Conservation (phyloP, 768 basidiomycete genomes). For the Leucocoprinus birnbaumii region DNA sequence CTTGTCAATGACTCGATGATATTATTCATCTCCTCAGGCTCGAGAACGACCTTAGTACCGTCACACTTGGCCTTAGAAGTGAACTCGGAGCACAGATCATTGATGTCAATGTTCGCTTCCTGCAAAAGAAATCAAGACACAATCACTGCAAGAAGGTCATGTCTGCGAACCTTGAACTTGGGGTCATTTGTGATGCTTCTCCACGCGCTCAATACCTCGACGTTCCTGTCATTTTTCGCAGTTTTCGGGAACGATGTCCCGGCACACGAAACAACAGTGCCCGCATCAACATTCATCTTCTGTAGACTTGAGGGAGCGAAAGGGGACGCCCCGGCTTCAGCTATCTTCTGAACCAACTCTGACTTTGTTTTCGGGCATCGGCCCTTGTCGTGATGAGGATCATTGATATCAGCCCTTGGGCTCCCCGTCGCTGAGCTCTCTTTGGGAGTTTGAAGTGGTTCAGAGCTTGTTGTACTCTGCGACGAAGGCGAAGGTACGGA, state of each 20-base stretch:
- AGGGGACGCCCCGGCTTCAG: constrained; percentile 53
- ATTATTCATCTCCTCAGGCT: constrained; percentile 46
- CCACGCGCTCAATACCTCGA: constrained; percentile 82
- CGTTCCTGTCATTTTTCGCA: constrained; percentile 64
- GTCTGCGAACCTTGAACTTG: constrained; percentile 64
- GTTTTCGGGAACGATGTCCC: constrained; percentile 70
- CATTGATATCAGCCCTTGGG: constrained; percentile 20
- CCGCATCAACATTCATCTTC: constrained; percentile 44
- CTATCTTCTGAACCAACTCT: constrained; percentile 45
- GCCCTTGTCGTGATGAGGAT: neutral
- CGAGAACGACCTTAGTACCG: constrained; percentile 79
- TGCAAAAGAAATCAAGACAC: constrained; percentile 9
- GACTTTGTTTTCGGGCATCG: constrained; percentile 22
- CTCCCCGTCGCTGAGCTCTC: constrained; percentile 22
- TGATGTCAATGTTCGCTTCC: constrained; percentile 70
- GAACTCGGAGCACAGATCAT: constrained; percentile 76
- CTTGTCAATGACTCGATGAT: constrained; percentile 42
- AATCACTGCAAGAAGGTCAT: constrained; percentile 7
- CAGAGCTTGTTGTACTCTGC: constrained; percentile 21
- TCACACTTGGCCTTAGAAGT: constrained; percentile 81
- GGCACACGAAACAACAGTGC: constrained; percentile 61
- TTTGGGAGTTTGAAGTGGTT: constrained; percentile 31
- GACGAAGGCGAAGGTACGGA: constrained; percentile 42
- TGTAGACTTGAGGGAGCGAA: constrained; percentile 42
- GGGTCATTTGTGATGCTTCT: constrained; percentile 71